A percentile compares a stretch with the other conserved stretches of the same genome.
Conservation (phyloP, 2,329 filamentous ascomycete genomes). For the Sporothrix sp. region DNA sequence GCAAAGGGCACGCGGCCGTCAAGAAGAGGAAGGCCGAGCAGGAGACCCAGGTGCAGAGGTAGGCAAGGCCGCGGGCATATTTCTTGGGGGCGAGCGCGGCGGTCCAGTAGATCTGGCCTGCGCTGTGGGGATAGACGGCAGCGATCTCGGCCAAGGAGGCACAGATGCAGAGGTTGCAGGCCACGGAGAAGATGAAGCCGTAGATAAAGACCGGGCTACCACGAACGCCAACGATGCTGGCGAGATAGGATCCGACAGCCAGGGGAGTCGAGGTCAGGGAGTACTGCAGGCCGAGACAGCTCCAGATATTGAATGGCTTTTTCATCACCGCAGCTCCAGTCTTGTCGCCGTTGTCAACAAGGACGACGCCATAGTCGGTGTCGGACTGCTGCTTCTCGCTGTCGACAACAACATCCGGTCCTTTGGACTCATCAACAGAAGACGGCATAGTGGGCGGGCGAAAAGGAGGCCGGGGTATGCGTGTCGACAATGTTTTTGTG, state of each 20-base stretch:
- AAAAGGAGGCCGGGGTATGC: too few relatives aligned
- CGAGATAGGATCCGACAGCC: slow-evolving; percentile 3
- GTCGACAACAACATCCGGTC: not conserved
- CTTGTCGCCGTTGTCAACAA: not conserved
- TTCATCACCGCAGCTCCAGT: not conserved
- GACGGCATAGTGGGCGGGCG: not conserved
- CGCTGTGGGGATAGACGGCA: not conserved
- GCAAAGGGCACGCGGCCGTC: slow-evolving; percentile 1
- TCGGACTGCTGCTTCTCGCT: not conserved
- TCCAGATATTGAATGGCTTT: slow-evolving; percentile 2
- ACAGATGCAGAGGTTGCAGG: not conserved
- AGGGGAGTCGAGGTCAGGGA: slow-evolving; percentile 3
- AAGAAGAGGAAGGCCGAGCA: not conserved
- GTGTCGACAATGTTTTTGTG: too few relatives aligned
- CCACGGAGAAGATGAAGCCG: not conserved
- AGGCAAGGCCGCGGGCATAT: slow-evolving; percentile 1
- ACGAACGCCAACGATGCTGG: not conserved
- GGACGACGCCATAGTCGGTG: not conserved
- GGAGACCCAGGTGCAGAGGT: not conserved
- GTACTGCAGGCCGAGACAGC: not conserved
- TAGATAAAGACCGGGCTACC: slow-evolving; percentile 5
- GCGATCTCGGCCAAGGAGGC: slow-evolving; percentile 5
- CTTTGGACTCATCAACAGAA: not conserved
- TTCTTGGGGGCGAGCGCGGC: not conserved
- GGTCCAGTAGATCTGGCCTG: slow-evolving; percentile 5